phyloP scores from a whole-genome alignment of 495 filamentous ascomycete genomes.

The Penicillium bialowiezense region DNA sequence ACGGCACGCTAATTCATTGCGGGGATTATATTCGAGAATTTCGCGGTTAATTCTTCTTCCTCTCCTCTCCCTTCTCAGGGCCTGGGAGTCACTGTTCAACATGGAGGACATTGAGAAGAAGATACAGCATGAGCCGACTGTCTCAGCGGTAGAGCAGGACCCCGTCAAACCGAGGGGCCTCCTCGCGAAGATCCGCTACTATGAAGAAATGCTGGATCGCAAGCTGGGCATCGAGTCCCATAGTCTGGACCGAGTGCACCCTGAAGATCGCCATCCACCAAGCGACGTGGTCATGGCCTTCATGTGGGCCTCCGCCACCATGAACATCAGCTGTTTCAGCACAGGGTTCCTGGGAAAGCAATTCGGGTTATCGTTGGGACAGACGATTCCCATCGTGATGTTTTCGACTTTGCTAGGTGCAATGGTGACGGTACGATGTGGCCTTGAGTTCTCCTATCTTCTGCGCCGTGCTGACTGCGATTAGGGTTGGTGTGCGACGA shows the following conservation, averaged over 20 bases:
- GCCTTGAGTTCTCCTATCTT: too few species aligned
- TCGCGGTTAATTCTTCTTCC: not conserved
- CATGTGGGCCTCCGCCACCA: conserved; percentile 51
- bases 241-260: conserved; percentile 48
- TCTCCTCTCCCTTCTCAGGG: not conserved
- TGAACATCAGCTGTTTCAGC: conserved; percentile 53
- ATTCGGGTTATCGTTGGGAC: conserved; percentile 33
- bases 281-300: conserved; percentile 45
- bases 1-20: not conserved
- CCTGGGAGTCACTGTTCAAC: not conserved
- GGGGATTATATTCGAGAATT: not conserved
- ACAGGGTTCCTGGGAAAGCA: conserved; percentile 36
- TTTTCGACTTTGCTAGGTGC: conserved; percentile 35
- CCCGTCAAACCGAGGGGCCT: conserved; percentile 18
- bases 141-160: conserved; percentile 16
- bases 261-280: conserved; percentile 38
- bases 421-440: conserved; percentile 48
- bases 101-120: conserved; percentile 38
- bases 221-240: conserved; percentile 55
- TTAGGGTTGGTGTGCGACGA: conserved; percentile 36
- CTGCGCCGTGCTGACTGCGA: not conserved
- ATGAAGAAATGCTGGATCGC: conserved; percentile 47
- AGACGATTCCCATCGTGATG: conserved; percentile 35
- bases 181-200: conserved; percentile 36
- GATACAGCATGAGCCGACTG: conserved; percentile 49